Evolutionary conservation across 2,329 filamentous ascomycete species (phyloP).

Genomic region (Botrytis squamosa): DNA sequence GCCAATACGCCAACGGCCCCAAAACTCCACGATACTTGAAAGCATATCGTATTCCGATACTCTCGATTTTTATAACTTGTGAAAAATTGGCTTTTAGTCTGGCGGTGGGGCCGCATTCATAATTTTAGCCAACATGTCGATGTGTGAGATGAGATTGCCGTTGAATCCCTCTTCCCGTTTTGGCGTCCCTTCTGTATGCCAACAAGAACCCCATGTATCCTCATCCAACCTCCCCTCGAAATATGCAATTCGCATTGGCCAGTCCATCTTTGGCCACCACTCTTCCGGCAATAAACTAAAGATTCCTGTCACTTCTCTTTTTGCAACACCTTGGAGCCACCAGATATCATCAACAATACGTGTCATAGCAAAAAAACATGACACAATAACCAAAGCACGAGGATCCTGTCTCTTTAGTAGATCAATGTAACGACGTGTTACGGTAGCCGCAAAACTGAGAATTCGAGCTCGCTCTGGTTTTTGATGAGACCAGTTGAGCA

Average conservation of each 20-base stretch:
- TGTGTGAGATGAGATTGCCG: conserved; percentile 29
- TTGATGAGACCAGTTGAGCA: conserved; percentile 64
- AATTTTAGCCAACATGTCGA: conserved; percentile 34
- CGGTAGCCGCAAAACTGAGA: conserved; percentile 63
- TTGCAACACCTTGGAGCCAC: conserved; percentile 69
- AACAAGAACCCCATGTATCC: conserved; percentile 34
- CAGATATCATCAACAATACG: conserved; percentile 45
- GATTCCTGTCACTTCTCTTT: conserved; percentile 61
- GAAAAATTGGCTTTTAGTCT: conserved; percentile 27
- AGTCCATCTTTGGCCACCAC: conserved; percentile 39
- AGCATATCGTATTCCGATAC: not conserved
- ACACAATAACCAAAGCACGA: conserved; percentile 34
- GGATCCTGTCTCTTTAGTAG: conserved; percentile 56
- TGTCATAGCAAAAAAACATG: conserved; percentile 38
- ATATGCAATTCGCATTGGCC: conserved; percentile 36
- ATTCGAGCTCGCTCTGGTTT: conserved; percentile 58
- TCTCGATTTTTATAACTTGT: not conserved
- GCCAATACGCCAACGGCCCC: not conserved
- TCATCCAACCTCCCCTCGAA: conserved; percentile 35
- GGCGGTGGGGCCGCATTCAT: conserved; percentile 30
- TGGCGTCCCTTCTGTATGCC: conserved; percentile 20
- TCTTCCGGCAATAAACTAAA: conserved; percentile 33
- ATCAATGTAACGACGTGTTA: conserved; percentile 60
- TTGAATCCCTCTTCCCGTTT: conserved; percentile 25
- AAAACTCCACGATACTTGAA: not conserved